Evolutionary conservation across 352 stramenopile species (phyloP).

Genomic region (Hyaloperonospora brassicae): DNA sequence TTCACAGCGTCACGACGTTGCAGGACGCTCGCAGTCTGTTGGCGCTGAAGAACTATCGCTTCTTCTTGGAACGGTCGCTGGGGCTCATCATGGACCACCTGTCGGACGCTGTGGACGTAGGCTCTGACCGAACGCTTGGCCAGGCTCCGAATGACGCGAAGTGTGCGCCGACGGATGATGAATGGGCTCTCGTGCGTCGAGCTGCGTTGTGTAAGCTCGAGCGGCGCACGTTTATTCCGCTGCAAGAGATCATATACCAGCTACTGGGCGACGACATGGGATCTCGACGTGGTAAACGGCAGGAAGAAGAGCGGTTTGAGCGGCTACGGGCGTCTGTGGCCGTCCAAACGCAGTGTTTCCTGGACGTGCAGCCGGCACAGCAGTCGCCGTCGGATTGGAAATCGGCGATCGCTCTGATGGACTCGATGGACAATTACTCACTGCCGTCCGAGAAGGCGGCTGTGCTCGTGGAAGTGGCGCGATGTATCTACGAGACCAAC

Average conservation of each 20-base stretch:
- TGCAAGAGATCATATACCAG: constrained; percentile 63
- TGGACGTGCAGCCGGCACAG: constrained; percentile 51
- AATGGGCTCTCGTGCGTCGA: constrained; percentile 45
- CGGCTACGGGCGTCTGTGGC: constrained; percentile 38
- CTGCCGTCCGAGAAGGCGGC: constrained; percentile 58
- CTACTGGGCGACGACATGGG: constrained; percentile 33
- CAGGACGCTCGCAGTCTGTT: constrained; percentile 47
- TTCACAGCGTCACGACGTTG: constrained; percentile 26
- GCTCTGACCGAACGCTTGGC: constrained; percentile 12
- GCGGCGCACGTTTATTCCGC: constrained; percentile 50
- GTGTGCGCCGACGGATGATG: constrained; percentile 28
- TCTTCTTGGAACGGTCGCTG: constrained; percentile 61
- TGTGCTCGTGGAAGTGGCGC: constrained; percentile 55
- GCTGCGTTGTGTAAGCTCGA: constrained; percentile 56
- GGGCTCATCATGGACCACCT: constrained; percentile 45
- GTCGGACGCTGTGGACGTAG: constrained; percentile 10
- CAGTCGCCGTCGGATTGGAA: constrained; percentile 52
- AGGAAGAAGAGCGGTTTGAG: constrained; percentile 47
- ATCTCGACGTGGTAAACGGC: constrained; percentile 9
- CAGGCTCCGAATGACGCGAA: constrained; percentile 16
- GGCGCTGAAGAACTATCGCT: constrained; percentile 64
- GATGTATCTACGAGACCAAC: constrained; percentile 67
- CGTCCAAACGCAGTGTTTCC: constrained; percentile 39
- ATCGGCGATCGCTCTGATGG: constrained; percentile 35
- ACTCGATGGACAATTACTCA: constrained; percentile 67